phyloP scores from a whole-genome alignment of 2,329 filamentous ascomycete species.

The Dactylellina cionopaga region DNA sequence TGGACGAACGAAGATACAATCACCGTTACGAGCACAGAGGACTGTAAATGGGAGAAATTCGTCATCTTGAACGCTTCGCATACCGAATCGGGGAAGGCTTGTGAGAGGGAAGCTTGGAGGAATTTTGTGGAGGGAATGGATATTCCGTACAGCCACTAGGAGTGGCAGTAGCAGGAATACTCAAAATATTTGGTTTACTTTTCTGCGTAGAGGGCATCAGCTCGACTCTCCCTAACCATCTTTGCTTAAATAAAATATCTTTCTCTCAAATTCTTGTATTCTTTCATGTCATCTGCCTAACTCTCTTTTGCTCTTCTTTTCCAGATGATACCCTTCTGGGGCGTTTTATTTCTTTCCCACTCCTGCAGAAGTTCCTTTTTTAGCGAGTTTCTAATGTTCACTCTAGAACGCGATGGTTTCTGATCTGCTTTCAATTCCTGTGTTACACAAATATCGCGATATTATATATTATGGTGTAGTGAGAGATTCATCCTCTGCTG shows the following conservation, averaged over 20 bases:
- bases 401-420: conserved; percentile 21
- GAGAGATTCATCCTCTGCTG: too few species aligned
- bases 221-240: neutral
- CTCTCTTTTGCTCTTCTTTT: conserved; percentile 4
- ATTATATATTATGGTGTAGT: conserved; percentile 2
- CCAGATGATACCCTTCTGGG: conserved; percentile 37
- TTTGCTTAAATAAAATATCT: neutral
- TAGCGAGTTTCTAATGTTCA: conserved; percentile 21
- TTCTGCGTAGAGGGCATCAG: neutral
- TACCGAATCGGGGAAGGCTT: conserved; percentile 42
- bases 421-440: neutral
- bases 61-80: conserved; percentile 67
- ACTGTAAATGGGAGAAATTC: conserved; percentile 90
- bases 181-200: neutral
- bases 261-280: neutral
- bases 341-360: conserved; percentile 19
- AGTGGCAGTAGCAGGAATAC: neutral
- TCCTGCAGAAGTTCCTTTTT: conserved; percentile 3
- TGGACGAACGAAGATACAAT: conserved; percentile 81
- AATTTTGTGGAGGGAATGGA: conserved; percentile 48
- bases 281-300: conserved; percentile 16
- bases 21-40: conserved; percentile 81
- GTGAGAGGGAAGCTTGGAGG: conserved; percentile 45
- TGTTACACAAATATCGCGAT: neutral
- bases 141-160: conserved; percentile 38